Base-by-base conservation (phyloP, 2,329 filamentous ascomycete genomes). In the Aspergillus pseudoterreus region DNA sequence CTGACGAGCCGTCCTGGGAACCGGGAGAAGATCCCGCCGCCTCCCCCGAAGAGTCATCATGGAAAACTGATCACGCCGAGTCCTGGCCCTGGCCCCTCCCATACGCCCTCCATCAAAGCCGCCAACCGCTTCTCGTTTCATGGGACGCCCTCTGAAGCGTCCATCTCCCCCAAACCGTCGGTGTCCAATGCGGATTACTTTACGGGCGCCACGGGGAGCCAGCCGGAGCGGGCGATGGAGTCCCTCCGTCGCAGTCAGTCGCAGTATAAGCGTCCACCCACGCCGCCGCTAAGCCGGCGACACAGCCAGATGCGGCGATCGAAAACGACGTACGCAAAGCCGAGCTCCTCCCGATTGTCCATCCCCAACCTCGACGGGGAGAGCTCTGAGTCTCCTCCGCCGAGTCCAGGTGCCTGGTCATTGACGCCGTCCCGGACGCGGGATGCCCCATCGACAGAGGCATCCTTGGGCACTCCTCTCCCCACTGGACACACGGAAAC, bases 41-140 rank as follows among this genome's bases (percentile, higher is more conserved):
- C 67, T 4, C 86, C 87, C 6, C 88, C 88, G 10, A 90, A 81
- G 64, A 90, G 87, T 47, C 83, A 88, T 49, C 88, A 92, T 71
- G 90, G 90, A 4, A 92, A 87, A 69, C 78, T 85, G 15, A 87
- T 92, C 57, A 83, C 78, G 57, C 68, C 49, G 51, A 65, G 68
- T 57, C 58, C 70, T 27, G 56, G 67, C 15, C 56, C 62, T 4
- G 15, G 63, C 45, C 43, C 64, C 55, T 50, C 56, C 27, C 65
- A 47, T 53, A 59, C 58, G 45, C 59, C 51, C 43, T 58, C 63
- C 4, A 54, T 57, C 45, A 60, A 57, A 52, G 57, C 67, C 47
- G 56, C 63, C 43, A 61, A 61, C 21, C 61, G 62, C 21, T 52
- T 59, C 19, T 65, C 63, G 10, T 61, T 59, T 35, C 62, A 67